Evolutionary conservation across 257 asterid species (phyloP).

Genomic region (Ligustrum vulgare): DNA sequence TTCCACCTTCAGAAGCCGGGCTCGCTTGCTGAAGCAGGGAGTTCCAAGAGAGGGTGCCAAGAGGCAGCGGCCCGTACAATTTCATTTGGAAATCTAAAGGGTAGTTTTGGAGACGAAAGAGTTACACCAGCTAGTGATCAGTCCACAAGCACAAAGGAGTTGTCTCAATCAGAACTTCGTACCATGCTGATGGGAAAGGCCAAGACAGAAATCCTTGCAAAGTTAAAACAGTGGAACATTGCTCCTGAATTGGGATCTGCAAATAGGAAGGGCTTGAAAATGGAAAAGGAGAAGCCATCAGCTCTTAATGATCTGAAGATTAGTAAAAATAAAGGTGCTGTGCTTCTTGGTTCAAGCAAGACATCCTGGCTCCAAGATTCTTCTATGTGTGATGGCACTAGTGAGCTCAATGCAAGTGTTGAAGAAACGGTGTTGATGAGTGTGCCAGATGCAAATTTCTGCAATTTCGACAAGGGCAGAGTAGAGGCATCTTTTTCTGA

Average conservation of each 20-base stretch:
- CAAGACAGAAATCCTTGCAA: conserved; percentile 40
- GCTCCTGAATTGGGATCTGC: conserved; percentile 27
- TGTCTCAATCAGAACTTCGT: conserved; percentile 30
- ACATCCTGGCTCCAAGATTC: conserved; percentile 21
- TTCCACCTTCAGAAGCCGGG: conserved; percentile 28
- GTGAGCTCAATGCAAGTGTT: conserved; percentile 21
- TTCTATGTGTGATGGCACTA: conserved; percentile 27
- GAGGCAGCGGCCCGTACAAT: conserved; percentile 20
- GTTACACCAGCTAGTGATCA: conserved; percentile 11
- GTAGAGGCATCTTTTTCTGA: no score
- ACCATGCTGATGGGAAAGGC: conserved; percentile 45
- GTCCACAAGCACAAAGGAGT: conserved; percentile 29
- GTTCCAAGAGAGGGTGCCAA: conserved; percentile 31
- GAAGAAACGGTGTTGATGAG: conserved; percentile 30
- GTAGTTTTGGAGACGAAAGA: conserved; percentile 18
- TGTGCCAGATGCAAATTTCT: no score
- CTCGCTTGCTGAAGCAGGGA: conserved; percentile 14
- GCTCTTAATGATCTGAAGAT: conserved; percentile 15
- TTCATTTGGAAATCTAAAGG: conserved; percentile 27
- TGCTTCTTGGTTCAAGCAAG: conserved; percentile 12
- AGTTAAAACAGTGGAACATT: conserved; percentile 34
- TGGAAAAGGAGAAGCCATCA: conserved; percentile 21
- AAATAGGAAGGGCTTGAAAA: conserved; percentile 19
- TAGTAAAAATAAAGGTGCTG: conserved; percentile 15
- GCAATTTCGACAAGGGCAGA: no score